Percentiles rank a stretch among this genome's conserved stretches.
Conservation (phyloP, 1,284 basidiomycete species). For the Irpex rosettiformis region DNA sequence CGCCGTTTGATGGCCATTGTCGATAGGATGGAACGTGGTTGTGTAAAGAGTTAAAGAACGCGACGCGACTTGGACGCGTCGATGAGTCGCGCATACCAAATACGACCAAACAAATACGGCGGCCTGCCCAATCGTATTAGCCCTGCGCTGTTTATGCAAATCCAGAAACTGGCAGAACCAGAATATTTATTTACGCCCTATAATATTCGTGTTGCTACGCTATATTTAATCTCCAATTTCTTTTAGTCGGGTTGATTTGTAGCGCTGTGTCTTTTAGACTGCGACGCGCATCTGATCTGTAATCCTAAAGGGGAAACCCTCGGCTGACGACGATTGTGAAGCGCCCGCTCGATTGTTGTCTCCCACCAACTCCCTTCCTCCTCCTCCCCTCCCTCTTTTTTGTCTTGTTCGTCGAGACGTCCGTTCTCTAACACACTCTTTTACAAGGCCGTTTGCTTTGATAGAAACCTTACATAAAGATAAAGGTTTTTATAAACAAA, state of each 20-base stretch:
- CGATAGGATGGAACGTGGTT: constrained; percentile 1
- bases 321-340: not conserved
- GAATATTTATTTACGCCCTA: too few relatives aligned
- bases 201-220: too few relatives aligned
- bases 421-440: constrained; percentile 29
- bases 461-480: not conserved
- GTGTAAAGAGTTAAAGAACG: constrained; percentile 4
- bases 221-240: not conserved
- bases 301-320: not conserved
- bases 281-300: not conserved
- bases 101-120: not conserved
- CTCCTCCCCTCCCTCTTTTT: not conserved
- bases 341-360: constrained; percentile 1
- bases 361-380: not conserved
- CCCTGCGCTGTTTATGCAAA: too few relatives aligned
- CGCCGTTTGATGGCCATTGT: constrained; percentile 13
- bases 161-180: too few relatives aligned
- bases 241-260: not conserved
- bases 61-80: constrained; percentile 7
- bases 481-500: not conserved
- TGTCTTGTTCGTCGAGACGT: constrained; percentile 28
- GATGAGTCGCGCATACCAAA: not conserved
- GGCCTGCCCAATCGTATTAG: too few relatives aligned
- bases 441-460: constrained; percentile 5
- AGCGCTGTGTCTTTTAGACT: not conserved